Base-by-base conservation (phyloP, 2,329 filamentous ascomycete genomes). In the Scytalidium sp. region DNA sequence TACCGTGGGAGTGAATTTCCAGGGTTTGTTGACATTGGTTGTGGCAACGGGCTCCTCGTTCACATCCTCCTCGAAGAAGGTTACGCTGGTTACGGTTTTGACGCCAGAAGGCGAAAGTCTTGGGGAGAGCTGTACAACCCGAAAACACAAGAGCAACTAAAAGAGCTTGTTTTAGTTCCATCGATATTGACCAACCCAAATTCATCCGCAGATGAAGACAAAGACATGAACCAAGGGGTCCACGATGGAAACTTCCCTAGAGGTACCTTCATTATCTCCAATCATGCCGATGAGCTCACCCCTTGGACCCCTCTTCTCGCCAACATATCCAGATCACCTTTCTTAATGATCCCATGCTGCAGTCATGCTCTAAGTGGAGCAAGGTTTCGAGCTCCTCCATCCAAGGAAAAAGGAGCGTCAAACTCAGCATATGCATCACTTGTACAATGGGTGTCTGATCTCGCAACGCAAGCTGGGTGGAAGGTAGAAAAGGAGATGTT, bases 201-300 rank as follows among this genome's bases (percentile, higher is more conserved):
- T 17, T 42, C 45, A 7, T 3, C 2, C 4, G 7, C 15, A 36
- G 15, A 9, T 10, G 49, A 63, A 29, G 54, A 58, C 19, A 55
- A 62, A 64, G 75, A 15, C 76, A 83, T 20, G 41, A 45, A 29
- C 27, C 53, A 8, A 19, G 60, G 67, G 75, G 67, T 69, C 53
- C 77, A 81, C 57, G 64, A 74, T 54, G 94, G 93, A 29, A 62
- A 75, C 9, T 96, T 97, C 62, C 76, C 82, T 0, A 65, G 68
- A 15, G 83, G 83, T 22, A 95, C 90, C 0, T 99, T 99, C 68
- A 90, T 99, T 60, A 87, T 99, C 55, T 96, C 91, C 44, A 99
- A 99, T 64, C 94, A 99, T 67, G 93, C 93, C 10, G 94, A 99
- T 65, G 92, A 99, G 70, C 79, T 99, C 13, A 99, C 94, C 0